Evolutionary conservation across 1,284 basidiomycete species (phyloP), one percentile per base, ranked within the genome.

Genomic region (Laetiporus sulphureus): DNA sequence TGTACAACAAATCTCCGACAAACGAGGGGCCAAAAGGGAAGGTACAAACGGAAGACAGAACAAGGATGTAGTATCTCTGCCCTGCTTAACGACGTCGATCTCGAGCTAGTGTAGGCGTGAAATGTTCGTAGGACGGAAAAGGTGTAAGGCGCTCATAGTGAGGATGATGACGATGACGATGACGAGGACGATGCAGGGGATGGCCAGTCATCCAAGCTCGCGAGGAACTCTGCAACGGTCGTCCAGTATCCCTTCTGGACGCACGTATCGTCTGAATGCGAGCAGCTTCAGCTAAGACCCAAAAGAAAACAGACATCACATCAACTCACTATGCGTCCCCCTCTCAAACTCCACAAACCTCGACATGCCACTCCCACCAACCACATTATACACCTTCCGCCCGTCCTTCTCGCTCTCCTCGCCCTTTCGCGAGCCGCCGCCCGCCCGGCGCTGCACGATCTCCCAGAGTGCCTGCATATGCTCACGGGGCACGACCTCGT

Each of bases 401-500:
- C 38, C 27, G 40, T 29, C 27, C 46, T 42, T 34, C 20, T 32
- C 16, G 15, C 24, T 22, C 16, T 12, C n/a, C 3, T 5, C 20
- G 29, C 3, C 18, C n/a, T 18, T 32, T 24, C 25, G 19, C 8
- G 4, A 32, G 30, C 23, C 35, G 20, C 49, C 47, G 18, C 42
- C 45, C 11, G 46, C 75, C 36, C 72, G 67, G 52, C 69, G 72
- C 15, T 70, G 64, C 11, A 80, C 67, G 33, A 80, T 67, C 47
- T 77, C 72, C 72, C 79, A 87, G 1, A 97, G 68, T 1, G 73
- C 72, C 16, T 72, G 69, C 93, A 98, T 97, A 53, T 97, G 92
- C 40, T 74, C 65, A 8, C 74, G 79, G 2, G 91, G 92, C 0
- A 98, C 89, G 11, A 98, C 72, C 55, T 92, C 84, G 57, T 98